Percentiles rank a stretch among this genome's conserved stretches.
These are phyloP conservation scores for Priceomyces haplophilus DNA, from an alignment of 805 yeast species.

Conservation along the genomic window DNA sequence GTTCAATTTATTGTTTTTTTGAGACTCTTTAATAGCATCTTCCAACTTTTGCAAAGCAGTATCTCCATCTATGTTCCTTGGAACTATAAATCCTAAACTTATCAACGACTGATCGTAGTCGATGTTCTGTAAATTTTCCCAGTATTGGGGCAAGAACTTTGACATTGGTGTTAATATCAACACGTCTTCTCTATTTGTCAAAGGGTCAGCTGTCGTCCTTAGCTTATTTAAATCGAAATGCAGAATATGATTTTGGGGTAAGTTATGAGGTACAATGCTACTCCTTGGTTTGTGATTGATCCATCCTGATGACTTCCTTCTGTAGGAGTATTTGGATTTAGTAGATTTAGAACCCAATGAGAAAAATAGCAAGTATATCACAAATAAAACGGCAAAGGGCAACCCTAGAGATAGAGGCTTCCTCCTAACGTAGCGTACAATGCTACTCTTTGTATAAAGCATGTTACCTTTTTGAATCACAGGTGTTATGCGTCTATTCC, in stretches of 20 bases:
- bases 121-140: slow-evolving; percentile 76
- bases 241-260: slow-evolving; percentile 70
- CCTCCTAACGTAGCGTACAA: slow-evolving; percentile 58
- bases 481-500: background rate
- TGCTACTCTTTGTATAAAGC: background rate
- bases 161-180: slow-evolving; percentile 89
- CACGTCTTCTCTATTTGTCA: slow-evolving; percentile 74
- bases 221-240: slow-evolving; percentile 83
- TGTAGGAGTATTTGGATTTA: slow-evolving; percentile 45
- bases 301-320: slow-evolving; percentile 44
- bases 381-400: slow-evolving; percentile 43
- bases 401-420: slow-evolving; percentile 48
- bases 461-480: background rate
- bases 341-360: slow-evolving; percentile 17
- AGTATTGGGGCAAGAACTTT: slow-evolving; percentile 77
- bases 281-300: slow-evolving; percentile 49
- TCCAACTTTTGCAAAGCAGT: slow-evolving; percentile 69
- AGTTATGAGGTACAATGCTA: slow-evolving; percentile 53
- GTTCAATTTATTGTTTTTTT: slow-evolving; percentile 55
- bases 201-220: slow-evolving; percentile 68
- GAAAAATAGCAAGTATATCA: slow-evolving; percentile 43
- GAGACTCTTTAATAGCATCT: slow-evolving; percentile 68
- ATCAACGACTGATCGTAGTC: slow-evolving; percentile 81
- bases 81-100: slow-evolving; percentile 89
- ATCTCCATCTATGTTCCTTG: slow-evolving; percentile 81